Evolutionary conservation across 257 asterid species (phyloP).

Genomic region (Nemophila menziesii): DNA sequence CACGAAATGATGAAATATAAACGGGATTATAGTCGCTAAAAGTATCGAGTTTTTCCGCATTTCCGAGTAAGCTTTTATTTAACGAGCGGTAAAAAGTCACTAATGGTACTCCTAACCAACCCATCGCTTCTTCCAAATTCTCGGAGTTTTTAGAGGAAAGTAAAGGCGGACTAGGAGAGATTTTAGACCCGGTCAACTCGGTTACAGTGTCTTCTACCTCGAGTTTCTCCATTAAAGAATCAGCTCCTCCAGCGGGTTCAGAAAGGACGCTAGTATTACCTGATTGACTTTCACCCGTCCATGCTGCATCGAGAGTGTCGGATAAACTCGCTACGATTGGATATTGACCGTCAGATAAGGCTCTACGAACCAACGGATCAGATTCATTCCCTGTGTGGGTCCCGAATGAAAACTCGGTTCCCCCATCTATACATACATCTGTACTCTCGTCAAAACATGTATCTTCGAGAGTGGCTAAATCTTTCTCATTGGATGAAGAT

Average conservation of each 20-base stretch:
- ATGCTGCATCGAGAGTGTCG: conserved; percentile 78
- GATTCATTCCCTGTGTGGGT: conserved; percentile 23
- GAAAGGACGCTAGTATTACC: conserved; percentile 13
- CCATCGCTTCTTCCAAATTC: conserved; percentile 35
- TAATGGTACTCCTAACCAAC: conserved; percentile 73
- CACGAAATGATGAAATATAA: conserved; percentile 60
- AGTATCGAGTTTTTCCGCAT: conserved; percentile 48
- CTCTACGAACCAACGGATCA: conserved; percentile 30
- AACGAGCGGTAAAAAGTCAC: conserved; percentile 51
- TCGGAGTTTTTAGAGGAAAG: conserved; percentile 39
- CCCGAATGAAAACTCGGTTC: conserved; percentile 21
- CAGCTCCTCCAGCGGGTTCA: conserved; percentile 25
- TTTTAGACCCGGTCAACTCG: conserved; percentile 24
- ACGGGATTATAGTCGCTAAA: conserved; percentile 48
- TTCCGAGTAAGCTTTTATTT: conserved; percentile 46
- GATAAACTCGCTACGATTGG: conserved; percentile 48
- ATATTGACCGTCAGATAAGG: conserved; percentile 53
- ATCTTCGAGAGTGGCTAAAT: conserved; percentile 17
- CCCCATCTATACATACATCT: conserved; percentile 26
- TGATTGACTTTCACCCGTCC: conserved; percentile 70
- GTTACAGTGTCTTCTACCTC: conserved; percentile 39
- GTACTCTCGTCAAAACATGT: conserved; percentile 19
- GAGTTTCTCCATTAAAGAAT: conserved; percentile 35
- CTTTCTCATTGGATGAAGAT: conserved; percentile 21
- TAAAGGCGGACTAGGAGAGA: conserved; percentile 24